phyloP scores from a whole-genome alignment of 805 yeast genomes.

The Kodamaea kaohsiungensis region DNA sequence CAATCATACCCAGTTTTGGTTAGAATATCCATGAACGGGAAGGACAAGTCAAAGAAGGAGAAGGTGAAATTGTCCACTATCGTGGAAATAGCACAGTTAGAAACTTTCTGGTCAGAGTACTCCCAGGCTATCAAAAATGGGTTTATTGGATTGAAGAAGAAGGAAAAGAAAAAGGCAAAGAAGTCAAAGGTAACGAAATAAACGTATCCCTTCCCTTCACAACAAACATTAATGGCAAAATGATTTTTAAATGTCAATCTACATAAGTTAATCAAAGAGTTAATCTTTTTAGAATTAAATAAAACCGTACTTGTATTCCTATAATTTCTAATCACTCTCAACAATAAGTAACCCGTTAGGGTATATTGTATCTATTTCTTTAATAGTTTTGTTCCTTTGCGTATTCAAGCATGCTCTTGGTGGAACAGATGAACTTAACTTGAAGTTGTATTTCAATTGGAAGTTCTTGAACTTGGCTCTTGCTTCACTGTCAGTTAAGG shows the following conservation, averaged over 20 bases:
- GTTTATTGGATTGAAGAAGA: conserved; percentile 74
- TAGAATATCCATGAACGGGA: conserved; percentile 62
- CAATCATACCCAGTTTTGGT: conserved; percentile 61
- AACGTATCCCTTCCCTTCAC: background rate
- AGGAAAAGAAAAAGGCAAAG: conserved; percentile 75
- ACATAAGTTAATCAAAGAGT: background rate
- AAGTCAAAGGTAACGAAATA: conserved; percentile 41
- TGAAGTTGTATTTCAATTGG: conserved; percentile 29
- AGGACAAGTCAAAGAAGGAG: conserved; percentile 40
- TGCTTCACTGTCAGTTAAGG: conserved; percentile 24
- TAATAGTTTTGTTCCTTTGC: conserved; percentile 45
- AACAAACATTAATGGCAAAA: too few relatives aligned
- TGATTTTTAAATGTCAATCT: too few relatives aligned
- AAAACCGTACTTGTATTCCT: background rate
- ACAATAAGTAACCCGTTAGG: conserved; percentile 58
- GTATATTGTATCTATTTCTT: conserved; percentile 56
- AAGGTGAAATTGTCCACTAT: conserved; percentile 71
- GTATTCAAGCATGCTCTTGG: conserved; percentile 36
- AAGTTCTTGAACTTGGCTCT: conserved; percentile 23
- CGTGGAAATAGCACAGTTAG: conserved; percentile 61
- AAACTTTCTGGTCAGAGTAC: conserved; percentile 77
- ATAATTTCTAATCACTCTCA: conserved; percentile 25
- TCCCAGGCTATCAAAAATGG: conserved; percentile 68
- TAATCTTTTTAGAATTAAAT: background rate
- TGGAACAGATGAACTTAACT: conserved; percentile 38